Conservation (phyloP, 2,329 filamentous ascomycete genomes). For the Xylariaceae sp. region DNA sequence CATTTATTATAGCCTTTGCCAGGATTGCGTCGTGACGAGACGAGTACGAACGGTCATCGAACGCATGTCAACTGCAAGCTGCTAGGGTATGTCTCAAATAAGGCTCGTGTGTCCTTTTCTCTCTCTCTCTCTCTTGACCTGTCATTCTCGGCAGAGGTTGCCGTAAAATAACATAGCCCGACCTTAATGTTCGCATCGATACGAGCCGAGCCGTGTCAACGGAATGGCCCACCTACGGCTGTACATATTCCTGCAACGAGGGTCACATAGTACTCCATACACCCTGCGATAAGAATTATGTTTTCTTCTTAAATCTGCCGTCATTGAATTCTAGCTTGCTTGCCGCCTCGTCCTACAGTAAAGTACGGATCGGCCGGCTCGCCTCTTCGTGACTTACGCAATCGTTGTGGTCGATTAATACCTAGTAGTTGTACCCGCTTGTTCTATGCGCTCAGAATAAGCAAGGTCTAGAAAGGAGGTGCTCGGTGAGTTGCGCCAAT, state of each 20-base stretch:
- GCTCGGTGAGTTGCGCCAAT: slow-evolving; percentile 38
- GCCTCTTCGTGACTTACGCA: slow-evolving; percentile 5
- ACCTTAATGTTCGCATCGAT: slow-evolving; percentile 20
- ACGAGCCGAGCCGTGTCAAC: slow-evolving; percentile 29
- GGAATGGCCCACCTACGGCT: slow-evolving; percentile 25
- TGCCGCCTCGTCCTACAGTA: too few species aligned
- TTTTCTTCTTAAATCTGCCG: too few species aligned
- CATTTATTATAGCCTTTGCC: too few species aligned
- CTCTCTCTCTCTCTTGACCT: slow-evolving; percentile 8
- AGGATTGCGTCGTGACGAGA: slow-evolving; percentile 8
- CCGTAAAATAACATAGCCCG: slow-evolving; percentile 21
- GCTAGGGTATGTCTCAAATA: too few species aligned
- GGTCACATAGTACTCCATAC: too few species aligned
- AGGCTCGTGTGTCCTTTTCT: neutral
- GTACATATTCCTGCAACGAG: slow-evolving; percentile 9
- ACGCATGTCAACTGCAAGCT: neutral
- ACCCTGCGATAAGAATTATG: too few species aligned
- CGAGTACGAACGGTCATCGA: neutral
- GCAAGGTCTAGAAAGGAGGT: slow-evolving; percentile 30
- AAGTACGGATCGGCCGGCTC: too few species aligned
- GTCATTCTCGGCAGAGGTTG: slow-evolving; percentile 19
- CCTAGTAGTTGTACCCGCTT: slow-evolving; percentile 3
- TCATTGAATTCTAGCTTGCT: slow-evolving; percentile 14
- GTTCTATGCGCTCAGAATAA: slow-evolving; percentile 23
- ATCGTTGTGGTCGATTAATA: slow-evolving; percentile 18